Evolutionary conservation across 441 rosid genomes (phyloP).

Genomic region (Daphne laureola): DNA sequence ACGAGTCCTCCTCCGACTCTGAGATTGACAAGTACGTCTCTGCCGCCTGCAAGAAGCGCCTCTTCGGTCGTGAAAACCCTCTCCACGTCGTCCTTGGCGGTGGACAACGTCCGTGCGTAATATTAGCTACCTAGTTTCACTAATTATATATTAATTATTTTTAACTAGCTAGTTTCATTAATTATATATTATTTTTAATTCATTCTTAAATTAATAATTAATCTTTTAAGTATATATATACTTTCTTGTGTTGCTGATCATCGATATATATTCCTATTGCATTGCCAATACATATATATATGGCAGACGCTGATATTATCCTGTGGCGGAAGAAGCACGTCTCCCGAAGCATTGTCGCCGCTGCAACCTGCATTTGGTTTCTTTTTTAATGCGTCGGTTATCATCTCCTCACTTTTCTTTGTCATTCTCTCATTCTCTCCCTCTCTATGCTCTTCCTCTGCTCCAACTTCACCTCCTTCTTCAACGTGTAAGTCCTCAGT

Average conservation of each 20-base stretch:
- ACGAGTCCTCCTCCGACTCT: conserved; percentile 21
- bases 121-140: neutral
- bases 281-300: neutral
- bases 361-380: conserved; percentile 39
- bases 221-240: too few relatives aligned
- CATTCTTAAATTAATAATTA: too few relatives aligned
- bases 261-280: neutral
- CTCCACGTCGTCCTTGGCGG: conserved; percentile 45
- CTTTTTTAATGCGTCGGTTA: conserved; percentile 44
- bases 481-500: conserved; percentile 25
- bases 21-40: conserved; percentile 11
- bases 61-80: conserved; percentile 49
- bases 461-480: conserved; percentile 30
- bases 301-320: conserved; percentile 47
- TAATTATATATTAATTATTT: neutral
- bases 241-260: too few relatives aligned
- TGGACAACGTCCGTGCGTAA: conserved; percentile 36
- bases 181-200: too few relatives aligned
- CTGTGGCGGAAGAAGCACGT: conserved; percentile 48
- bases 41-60: conserved; percentile 23
- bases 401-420: conserved; percentile 35
- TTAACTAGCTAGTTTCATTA: neutral
- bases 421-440: conserved; percentile 32
- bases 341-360: conserved; percentile 25
- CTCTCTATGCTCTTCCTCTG: conserved; percentile 31